phyloP scores from a whole-genome alignment of 345 rosid species.

The Eucalyptus caleyi region DNA sequence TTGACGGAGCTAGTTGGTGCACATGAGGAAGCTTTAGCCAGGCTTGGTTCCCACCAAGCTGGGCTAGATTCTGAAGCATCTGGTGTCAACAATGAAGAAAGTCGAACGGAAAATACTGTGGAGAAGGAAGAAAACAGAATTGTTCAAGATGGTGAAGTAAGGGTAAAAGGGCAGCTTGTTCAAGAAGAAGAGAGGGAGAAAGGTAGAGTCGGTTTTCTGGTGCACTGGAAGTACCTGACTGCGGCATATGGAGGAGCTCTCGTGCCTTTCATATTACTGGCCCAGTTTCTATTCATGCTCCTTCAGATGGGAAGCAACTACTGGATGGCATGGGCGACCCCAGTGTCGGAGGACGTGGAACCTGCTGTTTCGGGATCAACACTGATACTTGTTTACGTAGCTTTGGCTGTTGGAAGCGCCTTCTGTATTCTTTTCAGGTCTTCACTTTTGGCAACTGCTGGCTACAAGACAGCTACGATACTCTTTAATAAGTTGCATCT shows the following conservation, averaged over 20 bases:
- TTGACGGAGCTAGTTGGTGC: constrained; percentile 78
- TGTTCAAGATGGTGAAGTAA: constrained; percentile 14
- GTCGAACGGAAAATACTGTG: neutral
- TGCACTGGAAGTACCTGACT: constrained; percentile 62
- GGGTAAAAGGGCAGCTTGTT: constrained; percentile 53
- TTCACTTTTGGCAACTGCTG: constrained; percentile 28
- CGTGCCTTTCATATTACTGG: constrained; percentile 45
- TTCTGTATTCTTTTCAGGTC: constrained; percentile 37
- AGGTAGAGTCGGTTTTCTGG: constrained; percentile 62
- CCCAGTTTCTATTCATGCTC: constrained; percentile 35
- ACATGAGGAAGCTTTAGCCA: constrained; percentile 48
- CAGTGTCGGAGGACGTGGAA: constrained; percentile 35
- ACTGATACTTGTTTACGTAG: constrained; percentile 42
- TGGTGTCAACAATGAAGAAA: constrained; percentile 1
- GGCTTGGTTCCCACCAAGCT: constrained; percentile 22
- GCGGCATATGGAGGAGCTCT: constrained; percentile 55
- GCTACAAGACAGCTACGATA: constrained; percentile 48
- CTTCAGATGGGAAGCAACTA: constrained; percentile 64
- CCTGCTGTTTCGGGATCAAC: constrained; percentile 22
- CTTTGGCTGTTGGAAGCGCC: constrained; percentile 40
- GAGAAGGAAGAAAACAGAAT: constrained; percentile 6
- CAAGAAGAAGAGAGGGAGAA: constrained; percentile 90
- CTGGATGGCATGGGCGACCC: constrained; percentile 85
- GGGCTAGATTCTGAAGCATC: constrained; percentile 2
- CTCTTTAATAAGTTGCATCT: constrained; percentile 57